Base-by-base conservation (phyloP, 306 rosid genomes). In the Trifolium fragiferum region DNA sequence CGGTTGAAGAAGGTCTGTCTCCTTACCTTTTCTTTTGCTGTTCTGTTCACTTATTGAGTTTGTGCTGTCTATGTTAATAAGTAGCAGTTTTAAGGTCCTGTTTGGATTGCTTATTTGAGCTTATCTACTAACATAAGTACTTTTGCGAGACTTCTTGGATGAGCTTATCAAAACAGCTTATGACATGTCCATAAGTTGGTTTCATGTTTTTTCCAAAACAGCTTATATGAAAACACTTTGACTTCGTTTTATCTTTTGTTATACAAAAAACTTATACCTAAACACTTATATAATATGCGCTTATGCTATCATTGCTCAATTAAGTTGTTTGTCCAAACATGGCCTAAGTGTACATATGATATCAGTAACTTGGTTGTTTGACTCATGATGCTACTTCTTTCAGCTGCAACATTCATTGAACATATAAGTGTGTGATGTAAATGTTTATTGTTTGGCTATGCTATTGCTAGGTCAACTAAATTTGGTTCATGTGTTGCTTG, bases 1-100 rank as follows among this genome's bases (percentile, higher is more conserved):
- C 97, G 99, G 37, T 82, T 94, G 77, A 94, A 84, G 86, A 94
- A 94, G 99, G 99, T 94, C 33, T 19, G 69, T 68, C 61, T 76
- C 44, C 38, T 46, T 27, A 23, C 74, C 62, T 50, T 78, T 61
- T 67, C 47, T 38, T 63, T 51, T 32, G 9, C 33, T 6, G 32
- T 27, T 80, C 40, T n/a, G n/a, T n/a, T n/a, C n/a, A 27, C 10
- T 68, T 18, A 60, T 80, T 53, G 9, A 27, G 57, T 73, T 32
- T 74, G 16, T 32, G 18, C 23, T 58, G 54, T 40, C 30, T 30
- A 38, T 38, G 12, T 27, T 64, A 54, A 33, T 21, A 41, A 41
- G 13, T n/a, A 63, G 37, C 6, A 43, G 21, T 58, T 38, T 55
- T 14, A 43, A 43, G 49, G n/a, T 4, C n/a, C 49, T 43, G 6